Evolutionary conservation across 1,284 basidiomycete species (phyloP).

Genomic region (Sporisorium iseilematis-ciliati): DNA sequence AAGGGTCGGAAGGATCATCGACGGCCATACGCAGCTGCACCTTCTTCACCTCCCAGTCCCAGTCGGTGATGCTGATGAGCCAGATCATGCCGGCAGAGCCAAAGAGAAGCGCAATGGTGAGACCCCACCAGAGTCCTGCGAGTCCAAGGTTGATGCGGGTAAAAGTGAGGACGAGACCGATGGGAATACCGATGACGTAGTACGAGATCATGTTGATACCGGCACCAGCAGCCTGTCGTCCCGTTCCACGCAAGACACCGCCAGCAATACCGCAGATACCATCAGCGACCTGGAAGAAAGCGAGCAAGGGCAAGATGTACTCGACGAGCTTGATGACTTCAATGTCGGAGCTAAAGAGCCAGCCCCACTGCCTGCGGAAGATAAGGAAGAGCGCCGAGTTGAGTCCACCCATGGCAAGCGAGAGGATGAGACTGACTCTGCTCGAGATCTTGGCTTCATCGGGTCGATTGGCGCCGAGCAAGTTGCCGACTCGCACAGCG

Average conservation of each 20-base stretch:
- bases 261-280: constrained; percentile 78
- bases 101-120: constrained; percentile 71
- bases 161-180: constrained; percentile 72
- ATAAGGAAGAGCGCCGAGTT: constrained; percentile 78
- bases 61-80: constrained; percentile 71
- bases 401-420: constrained; percentile 44
- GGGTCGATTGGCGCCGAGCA: constrained; percentile 72
- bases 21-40: constrained; percentile 53
- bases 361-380: constrained; percentile 81
- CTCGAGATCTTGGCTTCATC: constrained; percentile 67
- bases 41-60: constrained; percentile 67
- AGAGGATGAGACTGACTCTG: constrained; percentile 59
- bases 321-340: constrained; percentile 79
- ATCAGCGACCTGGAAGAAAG: constrained; percentile 78
- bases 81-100: constrained; percentile 67
- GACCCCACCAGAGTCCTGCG: constrained; percentile 72
- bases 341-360: constrained; percentile 87
- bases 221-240: constrained; percentile 74
- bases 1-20: constrained; percentile 43
- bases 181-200: constrained; percentile 72
- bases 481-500: constrained; percentile 78
- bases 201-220: constrained; percentile 72
- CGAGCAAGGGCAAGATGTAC: constrained; percentile 78
- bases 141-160: constrained; percentile 66
- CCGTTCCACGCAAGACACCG: constrained; percentile 82